phyloP scores from a whole-genome alignment of 495 filamentous ascomycete genomes.

The Lophiostoma macrostomum region DNA sequence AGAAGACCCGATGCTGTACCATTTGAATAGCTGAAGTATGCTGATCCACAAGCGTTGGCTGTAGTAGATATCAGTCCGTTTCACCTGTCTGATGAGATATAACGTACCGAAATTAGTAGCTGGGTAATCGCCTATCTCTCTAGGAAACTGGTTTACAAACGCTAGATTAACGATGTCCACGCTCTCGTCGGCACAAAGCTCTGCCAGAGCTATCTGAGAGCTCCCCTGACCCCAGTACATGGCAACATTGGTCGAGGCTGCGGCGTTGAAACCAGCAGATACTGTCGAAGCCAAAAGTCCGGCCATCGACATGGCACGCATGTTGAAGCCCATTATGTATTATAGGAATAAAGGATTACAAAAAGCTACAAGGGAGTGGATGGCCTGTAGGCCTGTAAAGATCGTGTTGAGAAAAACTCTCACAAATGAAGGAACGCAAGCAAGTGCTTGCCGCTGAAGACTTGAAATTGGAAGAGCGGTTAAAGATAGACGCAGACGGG shows the following conservation, averaged over 20 bases:
- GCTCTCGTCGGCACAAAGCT: slow-evolving; percentile 56
- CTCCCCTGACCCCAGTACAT: slow-evolving; percentile 55
- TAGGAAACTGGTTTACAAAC: slow-evolving; percentile 64
- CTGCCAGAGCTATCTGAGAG: slow-evolving; percentile 46
- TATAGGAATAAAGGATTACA: slow-evolving; percentile 3
- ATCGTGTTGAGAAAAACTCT: slow-evolving; percentile 25
- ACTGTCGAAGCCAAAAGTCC: slow-evolving; percentile 15
- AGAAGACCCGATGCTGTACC: slow-evolving; percentile 33
- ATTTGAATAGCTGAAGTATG: slow-evolving; percentile 35
- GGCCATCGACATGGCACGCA: slow-evolving; percentile 9
- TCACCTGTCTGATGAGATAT: neutral
- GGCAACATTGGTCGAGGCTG: slow-evolving; percentile 46
- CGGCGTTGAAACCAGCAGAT: slow-evolving; percentile 33
- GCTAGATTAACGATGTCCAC: slow-evolving; percentile 67
- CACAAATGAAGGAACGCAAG: slow-evolving; percentile 37
- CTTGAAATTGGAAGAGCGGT: slow-evolving; percentile 11
- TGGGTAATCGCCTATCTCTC: slow-evolving; percentile 54
- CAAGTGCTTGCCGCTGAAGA: slow-evolving; percentile 28
- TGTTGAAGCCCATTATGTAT: slow-evolving; percentile 26
- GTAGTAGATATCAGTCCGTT: neutral
- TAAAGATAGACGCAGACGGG: neutral
- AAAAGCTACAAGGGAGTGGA: slow-evolving; percentile 18
- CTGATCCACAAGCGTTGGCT: slow-evolving; percentile 56
- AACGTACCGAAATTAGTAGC: slow-evolving; percentile 58
- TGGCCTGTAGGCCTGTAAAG: slow-evolving; percentile 26